Conservation (phyloP, 2,329 filamentous ascomycete species). For the Ceratocystis variospora region DNA sequence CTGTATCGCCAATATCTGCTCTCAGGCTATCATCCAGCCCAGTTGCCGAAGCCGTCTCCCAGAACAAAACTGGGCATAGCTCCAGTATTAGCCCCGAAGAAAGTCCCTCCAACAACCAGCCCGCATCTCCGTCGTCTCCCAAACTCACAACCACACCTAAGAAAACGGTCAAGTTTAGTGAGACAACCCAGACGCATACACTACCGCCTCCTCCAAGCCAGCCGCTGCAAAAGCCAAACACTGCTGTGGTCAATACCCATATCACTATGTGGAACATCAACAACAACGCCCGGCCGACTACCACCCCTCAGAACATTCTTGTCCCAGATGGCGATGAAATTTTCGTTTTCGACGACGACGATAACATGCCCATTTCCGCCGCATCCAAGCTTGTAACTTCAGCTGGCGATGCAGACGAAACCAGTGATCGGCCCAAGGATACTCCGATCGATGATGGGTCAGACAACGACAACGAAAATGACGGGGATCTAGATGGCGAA, state of each 20-base stretch:
- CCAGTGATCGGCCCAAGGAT: slow-evolving; percentile 25
- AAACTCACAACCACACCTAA: slow-evolving; percentile 9
- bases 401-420: slow-evolving; percentile 21
- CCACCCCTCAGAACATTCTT: not conserved
- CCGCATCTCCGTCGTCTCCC: not conserved
- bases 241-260: not conserved
- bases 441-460: slow-evolving; percentile 25
- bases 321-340: slow-evolving; percentile 28
- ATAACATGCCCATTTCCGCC: slow-evolving; percentile 25
- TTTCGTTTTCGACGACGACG: slow-evolving; percentile 34
- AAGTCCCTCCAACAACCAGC: not conserved
- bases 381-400: slow-evolving; percentile 21
- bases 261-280: slow-evolving; percentile 9
- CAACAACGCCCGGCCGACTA: slow-evolving; percentile 19
- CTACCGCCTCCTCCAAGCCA: not conserved
- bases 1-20: not conserved
- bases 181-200: slow-evolving; percentile 8
- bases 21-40: not conserved
- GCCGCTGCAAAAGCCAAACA: not conserved
- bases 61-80: not conserved
- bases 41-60: not conserved
- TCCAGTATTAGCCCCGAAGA: too few relatives aligned
- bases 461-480: slow-evolving; percentile 4
- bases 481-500: not conserved
- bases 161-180: slow-evolving; percentile 17